Base-by-base conservation (phyloP, 1,139 yeast genomes). In the Pichia kudriavzevii region DNA sequence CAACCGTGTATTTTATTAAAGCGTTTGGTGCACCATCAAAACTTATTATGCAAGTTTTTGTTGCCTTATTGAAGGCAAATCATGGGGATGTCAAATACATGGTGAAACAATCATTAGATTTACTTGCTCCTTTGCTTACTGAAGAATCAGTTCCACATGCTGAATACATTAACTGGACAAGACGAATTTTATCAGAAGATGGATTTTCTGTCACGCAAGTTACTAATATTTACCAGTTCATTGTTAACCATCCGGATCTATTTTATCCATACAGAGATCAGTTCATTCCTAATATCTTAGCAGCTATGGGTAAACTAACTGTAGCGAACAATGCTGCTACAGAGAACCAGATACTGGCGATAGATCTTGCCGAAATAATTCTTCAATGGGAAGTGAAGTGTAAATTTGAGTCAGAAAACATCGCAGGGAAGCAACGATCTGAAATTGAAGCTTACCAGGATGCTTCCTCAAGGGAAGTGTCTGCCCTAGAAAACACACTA, bases 131-230 rank as follows among this genome's bases (percentile, higher is more conserved):
- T 0, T 94, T 82, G 1, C 71, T 93, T 67, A 78, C 85, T 2
- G 72, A 71, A 41, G 67, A 95, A 36, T 72, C 83, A 59, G 83
- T 73, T 0, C 64, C 79, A 0, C 64, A 77, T 1, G 75, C 82
- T 11, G 72, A 79, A 33, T 93, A 98, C 98, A 74, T 93, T 39
- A 88, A 84, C 49, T 87, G 95, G 93, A 95, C 96, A 1, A 76
- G 96, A 45, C 69, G 96, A 38, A 94, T 88, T 2, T 66, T 93
- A 19, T 79, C 93, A 2, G 98, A 93, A 52, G 95, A 88, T 53
- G 91, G 93, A 0, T 80, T 79, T 52, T 78, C 77, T 50, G 80
- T 80, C 7, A 78, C 81, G 10, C 94, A 88, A 42, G 94, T 82
- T 8, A 72, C 85, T 45, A 88, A 84, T 50, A 84, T 93, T 16